These are phyloP conservation scores for Nidularia sp. DNA, from an alignment of 768 basidiomycete genomes.

Conservation along the genomic window DNA sequence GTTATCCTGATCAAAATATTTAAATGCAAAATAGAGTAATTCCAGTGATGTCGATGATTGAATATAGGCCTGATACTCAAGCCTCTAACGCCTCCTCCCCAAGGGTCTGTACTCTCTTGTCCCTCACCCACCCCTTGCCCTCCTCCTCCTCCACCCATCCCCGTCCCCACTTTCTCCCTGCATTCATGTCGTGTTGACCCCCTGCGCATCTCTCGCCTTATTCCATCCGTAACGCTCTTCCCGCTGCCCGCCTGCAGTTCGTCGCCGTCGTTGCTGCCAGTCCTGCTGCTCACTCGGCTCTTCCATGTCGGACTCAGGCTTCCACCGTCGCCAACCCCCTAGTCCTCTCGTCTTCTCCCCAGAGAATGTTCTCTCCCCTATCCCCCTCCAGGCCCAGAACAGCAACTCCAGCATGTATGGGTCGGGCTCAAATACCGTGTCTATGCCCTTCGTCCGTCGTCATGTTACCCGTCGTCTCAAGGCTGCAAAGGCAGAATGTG, in stretches of 20 bases:
- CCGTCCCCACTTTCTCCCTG: conserved; percentile 9
- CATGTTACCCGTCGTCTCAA: conserved; percentile 92
- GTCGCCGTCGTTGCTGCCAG: conserved; percentile 9
- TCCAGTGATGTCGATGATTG: too few relatives aligned
- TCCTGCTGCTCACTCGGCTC: background rate
- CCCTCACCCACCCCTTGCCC: conserved; percentile 3
- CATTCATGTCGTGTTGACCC: conserved; percentile 27
- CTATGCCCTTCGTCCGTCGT: conserved; percentile 88
- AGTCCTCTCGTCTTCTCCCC: conserved; percentile 79
- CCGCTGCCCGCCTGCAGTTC: conserved; percentile 8
- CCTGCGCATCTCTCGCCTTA: conserved; percentile 8
- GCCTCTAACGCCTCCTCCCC: too few relatives aligned
- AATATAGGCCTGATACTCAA: too few relatives aligned
- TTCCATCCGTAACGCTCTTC: conserved; percentile 8
- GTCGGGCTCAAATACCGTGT: conserved; percentile 71
- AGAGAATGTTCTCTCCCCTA: conserved; percentile 54
- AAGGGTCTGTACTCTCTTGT: conserved; percentile 1
- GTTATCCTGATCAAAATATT: too few relatives aligned
- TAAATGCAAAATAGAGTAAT: too few relatives aligned
- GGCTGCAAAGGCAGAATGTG: conserved; percentile 93
- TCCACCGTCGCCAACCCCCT: conserved; percentile 59
- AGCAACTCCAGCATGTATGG: conserved; percentile 32
- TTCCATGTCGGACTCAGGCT: conserved; percentile 48
- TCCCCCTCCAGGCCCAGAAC: conserved; percentile 39
- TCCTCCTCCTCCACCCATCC: conserved; percentile 16